Base-by-base conservation (phyloP, 1,284 basidiomycete species). In the Sanghuangporus baumii region DNA sequence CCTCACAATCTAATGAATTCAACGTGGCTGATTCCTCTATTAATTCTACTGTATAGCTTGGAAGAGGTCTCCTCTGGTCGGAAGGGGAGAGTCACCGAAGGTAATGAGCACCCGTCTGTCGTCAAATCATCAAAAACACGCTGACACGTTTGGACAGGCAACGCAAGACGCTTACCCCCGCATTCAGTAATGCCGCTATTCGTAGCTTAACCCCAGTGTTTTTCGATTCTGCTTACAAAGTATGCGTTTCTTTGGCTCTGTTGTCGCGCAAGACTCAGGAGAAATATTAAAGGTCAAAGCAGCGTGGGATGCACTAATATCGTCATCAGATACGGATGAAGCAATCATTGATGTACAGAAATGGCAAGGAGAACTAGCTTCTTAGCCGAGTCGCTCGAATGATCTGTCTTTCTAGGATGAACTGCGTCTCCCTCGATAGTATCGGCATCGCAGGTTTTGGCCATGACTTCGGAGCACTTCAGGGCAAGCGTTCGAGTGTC, bases 401-500 rank as follows among this genome's bases (percentile, higher is more conserved):
- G 31, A 51, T 26, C 20, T 51, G 50, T 8, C 43, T 34, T 23
- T 14, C 0, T 16, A 76, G 81, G 78, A 81, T 81, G 80, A 81
- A 81, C 64, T 71, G 71, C 18, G 71, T 82, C 23, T 76, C 81
- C 0, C 75, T 86, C 6, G 84, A 87, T 69, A 79, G 78, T 2
- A 77, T 87, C 60, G 84, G 86, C 1, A 82, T 86, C 57, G 81
- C 82, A 0, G 78, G 79, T 0, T 80, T 87, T 67, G 79, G 80
- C 0, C 82, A 86, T 68, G 77, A 85, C 66, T 86, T 87, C 66
- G 76, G 77, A 3, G 73, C 81, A 0, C 72, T 87, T 18, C 76
- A 81, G 5, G 83, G 82, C 6, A 74, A 81, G 66, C 66, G 69
- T 1, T 74, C 79, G 1, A 64, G 75, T 2, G 78, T 85, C 5